Evolutionary conservation across 495 filamentous ascomycete species (phyloP), one percentile per base, ranked within the genome.

Genomic region (Lasiosphaeria ovina): DNA sequence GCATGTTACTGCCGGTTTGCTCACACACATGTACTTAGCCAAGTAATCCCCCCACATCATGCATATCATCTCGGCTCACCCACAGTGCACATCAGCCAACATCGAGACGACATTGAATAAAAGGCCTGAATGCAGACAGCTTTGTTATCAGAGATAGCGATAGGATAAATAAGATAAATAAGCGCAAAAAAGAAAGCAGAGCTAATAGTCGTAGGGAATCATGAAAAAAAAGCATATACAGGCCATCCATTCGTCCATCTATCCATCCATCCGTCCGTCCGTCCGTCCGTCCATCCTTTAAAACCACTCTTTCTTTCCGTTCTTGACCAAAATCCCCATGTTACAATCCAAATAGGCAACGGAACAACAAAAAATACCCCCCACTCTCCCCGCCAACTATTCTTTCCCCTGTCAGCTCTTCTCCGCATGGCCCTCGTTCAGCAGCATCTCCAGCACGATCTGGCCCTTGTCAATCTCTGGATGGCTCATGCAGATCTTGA

Each of bases 401-500:
- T 44, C 40, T 44, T 44, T 44, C 40, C 14, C 14, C 32, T 31
- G 1, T 33, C 9, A 6, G 16, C 51, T 71, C 65, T 82, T 89
- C 74, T 97, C 93, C 72, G 85, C 88, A 72, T 92, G 88, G n/a
- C 91, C 92, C 69, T 96, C 91, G 73, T 98, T 98, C 62, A 97
- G 81, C 66, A 97, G 72, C 82, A 98, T 81, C 74, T 98, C 95
- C 62, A 98, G 74, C 56, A 98, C 87, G 62, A 98, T 84, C 77
- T 96, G 92, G 61, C 83, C 86, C 31, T 88, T 83, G 51, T 90
- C 80, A 59, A 87, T 77, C 73, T 95, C 89, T 1, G 94, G 94
- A 75, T 98, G 93, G 66, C 91, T 91, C 90, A 98, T 93, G 62
- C 88, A 89, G 45, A 98, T 84, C 81, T 98, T 98, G 56, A 98